Evolutionary conservation across 129 eudicot genomes (phyloP), one percentile per base, ranked within the genome.

Genomic region (Oenanthe sinensis): DNA sequence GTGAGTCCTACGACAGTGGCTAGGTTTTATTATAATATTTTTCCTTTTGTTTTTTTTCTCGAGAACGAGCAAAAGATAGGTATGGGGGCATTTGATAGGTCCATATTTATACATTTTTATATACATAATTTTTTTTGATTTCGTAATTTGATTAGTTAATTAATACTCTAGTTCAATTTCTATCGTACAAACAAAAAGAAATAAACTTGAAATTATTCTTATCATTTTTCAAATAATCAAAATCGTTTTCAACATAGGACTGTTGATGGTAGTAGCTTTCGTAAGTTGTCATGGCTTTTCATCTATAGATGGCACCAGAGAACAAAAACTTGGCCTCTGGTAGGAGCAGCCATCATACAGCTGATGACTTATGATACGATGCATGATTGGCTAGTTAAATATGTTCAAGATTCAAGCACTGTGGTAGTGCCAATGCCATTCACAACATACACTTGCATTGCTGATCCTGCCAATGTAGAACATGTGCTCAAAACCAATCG

Each of bases 341-440:
- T 91, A 7, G 96, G 97, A 54, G 92, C 97, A 49, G 95, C 92
- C 26, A 82, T 86, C 10, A 89, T 88, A 81, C 89, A 85, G 67
- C 83, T 84, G 73, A 70, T 84, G 87, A 88, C 82, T 76, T 88
- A 77, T 46, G 86, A 88, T 76, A 55, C 77, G 48, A 81, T 86
- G 96, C 96, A 88, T 71, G 96, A 86, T 75, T 91, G 91, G 89
- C 85, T 80, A 24, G 91, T 87, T 19, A 79, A 82, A 47, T 90
- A 92, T 73, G 82, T 92, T 20, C 43, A 87, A 16, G 43, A 87
- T 80, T 89, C 94, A 11, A 89, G 78, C 77, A 93, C 92, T 28
- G 86, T 91, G 22, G 95, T 91, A 39, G 94, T 93, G 46, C 93
- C 97, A 47, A 90, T 93, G 92, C 93, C 96, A 8, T 93, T 85